These are phyloP conservation scores for Luffa acutangula DNA, from an alignment of 306 rosid species.

Conservation along the genomic window DNA sequence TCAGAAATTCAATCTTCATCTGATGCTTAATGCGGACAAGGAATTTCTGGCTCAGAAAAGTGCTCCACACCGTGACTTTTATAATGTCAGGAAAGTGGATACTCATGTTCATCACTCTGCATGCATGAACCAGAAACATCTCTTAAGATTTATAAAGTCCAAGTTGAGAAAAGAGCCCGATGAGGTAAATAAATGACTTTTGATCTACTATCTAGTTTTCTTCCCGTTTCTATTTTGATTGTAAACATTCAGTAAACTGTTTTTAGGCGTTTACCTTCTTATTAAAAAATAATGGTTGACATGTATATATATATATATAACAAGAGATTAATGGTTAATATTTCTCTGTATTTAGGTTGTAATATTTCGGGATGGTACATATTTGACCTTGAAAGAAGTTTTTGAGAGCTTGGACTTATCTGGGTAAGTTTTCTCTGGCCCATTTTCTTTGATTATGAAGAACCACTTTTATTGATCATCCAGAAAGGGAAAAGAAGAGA, in stretches of 20 bases:
- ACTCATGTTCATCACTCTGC: constrained; percentile 99
- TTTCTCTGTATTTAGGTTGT: constrained; percentile 59
- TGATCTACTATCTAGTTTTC: neutral
- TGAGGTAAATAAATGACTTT: constrained; percentile 54
- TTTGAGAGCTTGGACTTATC: constrained; percentile 94
- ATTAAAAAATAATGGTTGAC: neutral
- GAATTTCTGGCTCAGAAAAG: constrained; percentile 96
- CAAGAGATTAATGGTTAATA: neutral
- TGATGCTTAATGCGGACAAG: constrained; percentile 98
- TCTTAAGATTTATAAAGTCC: constrained; percentile 92
- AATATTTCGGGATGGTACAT: constrained; percentile 98
- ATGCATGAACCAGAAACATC: constrained; percentile 99
- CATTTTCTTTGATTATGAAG: neutral
- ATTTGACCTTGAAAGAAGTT: constrained; percentile 95
- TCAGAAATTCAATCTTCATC: constrained; percentile 98
- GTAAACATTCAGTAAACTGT: neutral
- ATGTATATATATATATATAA: neutral
- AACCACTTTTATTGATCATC: neutral
- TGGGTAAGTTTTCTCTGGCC: constrained; percentile 37
- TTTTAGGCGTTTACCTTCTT: neutral
- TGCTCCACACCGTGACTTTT: constrained; percentile 99
- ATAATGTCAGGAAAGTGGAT: constrained; percentile 95
- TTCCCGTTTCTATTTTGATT: neutral
- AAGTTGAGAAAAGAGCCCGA: constrained; percentile 99
- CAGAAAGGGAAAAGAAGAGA: neutral